Evolutionary conservation across 2,329 filamentous ascomycete genomes (phyloP).

Genomic region (Cercospora zeina): DNA sequence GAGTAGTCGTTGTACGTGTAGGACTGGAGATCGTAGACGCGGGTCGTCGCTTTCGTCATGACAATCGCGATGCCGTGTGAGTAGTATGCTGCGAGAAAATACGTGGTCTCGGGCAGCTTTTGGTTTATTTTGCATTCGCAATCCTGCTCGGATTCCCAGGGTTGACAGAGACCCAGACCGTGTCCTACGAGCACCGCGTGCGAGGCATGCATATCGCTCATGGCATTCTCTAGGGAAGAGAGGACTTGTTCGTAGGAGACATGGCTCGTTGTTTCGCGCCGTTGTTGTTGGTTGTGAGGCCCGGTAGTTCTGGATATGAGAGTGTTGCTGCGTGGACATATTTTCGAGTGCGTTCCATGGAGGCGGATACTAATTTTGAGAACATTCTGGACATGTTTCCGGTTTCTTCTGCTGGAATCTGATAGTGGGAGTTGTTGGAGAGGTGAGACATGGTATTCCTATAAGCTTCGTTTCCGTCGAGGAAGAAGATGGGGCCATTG

Average conservation of each 20-base stretch:
- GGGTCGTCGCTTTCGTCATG: conserved; percentile 1
- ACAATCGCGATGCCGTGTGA: conserved; percentile 3
- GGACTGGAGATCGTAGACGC: conserved; percentile 1
- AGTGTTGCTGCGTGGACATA: neutral
- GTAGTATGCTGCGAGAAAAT: conserved; percentile 2
- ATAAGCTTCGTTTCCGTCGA: conserved; percentile 1
- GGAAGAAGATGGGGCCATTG: neutral
- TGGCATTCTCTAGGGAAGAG: neutral
- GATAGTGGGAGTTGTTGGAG: neutral
- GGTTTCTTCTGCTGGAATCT: neutral
- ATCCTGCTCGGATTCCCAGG: neutral
- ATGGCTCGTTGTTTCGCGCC: neutral
- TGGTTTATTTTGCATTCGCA: neutral
- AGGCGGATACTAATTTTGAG: neutral
- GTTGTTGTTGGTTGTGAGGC: neutral
- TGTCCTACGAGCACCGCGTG: conserved; percentile 6
- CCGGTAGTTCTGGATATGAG: neutral
- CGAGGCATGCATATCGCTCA: neutral
- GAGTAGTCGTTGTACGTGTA: conserved; percentile 5
- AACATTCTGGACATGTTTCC: neutral
- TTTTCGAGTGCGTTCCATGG: neutral
- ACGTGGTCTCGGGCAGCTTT: neutral
- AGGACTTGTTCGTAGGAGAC: neutral
- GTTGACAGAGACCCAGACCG: conserved; percentile 14
- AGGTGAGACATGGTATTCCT: neutral